phyloP scores from a whole-genome alignment of 1,139 yeast species.

The Scheffersomyces stambukii region DNA sequence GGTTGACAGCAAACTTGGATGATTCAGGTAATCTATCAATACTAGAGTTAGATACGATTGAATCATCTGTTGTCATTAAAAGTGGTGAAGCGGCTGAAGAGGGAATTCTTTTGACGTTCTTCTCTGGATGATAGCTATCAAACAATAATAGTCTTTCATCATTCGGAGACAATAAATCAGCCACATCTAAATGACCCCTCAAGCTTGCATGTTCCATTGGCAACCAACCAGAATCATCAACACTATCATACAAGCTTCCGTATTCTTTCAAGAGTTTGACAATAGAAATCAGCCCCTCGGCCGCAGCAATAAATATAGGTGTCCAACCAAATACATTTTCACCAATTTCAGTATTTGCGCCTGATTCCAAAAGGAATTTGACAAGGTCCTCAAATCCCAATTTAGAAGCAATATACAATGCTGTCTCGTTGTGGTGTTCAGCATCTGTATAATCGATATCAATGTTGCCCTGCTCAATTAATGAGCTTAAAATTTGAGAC shows the following conservation, averaged over 20 bases:
- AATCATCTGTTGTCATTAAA: slow-evolving; percentile 11
- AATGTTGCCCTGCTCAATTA: slow-evolving; percentile 56
- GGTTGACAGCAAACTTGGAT: slow-evolving; percentile 29
- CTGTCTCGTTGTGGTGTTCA: slow-evolving; percentile 64
- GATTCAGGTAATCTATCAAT: slow-evolving; percentile 42
- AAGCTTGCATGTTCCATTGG: slow-evolving; percentile 95
- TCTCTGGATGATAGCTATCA: slow-evolving; percentile 37
- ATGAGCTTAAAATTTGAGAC: slow-evolving; percentile 49
- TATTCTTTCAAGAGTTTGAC: slow-evolving; percentile 51
- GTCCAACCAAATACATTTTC: slow-evolving; percentile 92
- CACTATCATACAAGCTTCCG: slow-evolving; percentile 51
- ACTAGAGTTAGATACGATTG: slow-evolving; percentile 18
- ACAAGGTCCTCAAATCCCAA: slow-evolving; percentile 54
- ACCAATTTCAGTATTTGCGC: slow-evolving; percentile 71
- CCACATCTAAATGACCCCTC: slow-evolving; percentile 77
- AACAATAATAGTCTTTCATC: slow-evolving; percentile 31
- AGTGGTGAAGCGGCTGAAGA: slow-evolving; percentile 13
- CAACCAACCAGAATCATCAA: slow-evolving; percentile 92
- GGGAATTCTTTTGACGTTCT: slow-evolving; percentile 31
- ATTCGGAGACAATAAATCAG: slow-evolving; percentile 54
- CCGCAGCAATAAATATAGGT: slow-evolving; percentile 86
- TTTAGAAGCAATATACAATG: slow-evolving; percentile 76
- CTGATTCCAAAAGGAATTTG: slow-evolving; percentile 46
- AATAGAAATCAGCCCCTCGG: slow-evolving; percentile 68
- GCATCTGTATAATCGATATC: slow-evolving; percentile 61